phyloP scores from a whole-genome alignment of 805 yeast species.

The Metschnikowia noctiluminum region DNA sequence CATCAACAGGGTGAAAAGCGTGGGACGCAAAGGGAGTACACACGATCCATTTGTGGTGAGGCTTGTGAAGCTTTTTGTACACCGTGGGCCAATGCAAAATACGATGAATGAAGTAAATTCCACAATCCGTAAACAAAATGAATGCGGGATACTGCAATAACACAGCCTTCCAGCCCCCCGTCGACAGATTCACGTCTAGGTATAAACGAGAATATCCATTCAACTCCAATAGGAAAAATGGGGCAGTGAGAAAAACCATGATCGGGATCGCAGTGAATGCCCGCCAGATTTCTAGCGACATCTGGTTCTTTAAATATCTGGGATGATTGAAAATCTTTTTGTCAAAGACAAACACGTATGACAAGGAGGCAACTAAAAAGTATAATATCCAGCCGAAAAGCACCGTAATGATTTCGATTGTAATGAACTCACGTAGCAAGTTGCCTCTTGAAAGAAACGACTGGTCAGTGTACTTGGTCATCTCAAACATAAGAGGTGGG shows the following conservation, averaged over 20 bases:
- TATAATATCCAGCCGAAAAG: conserved; percentile 87
- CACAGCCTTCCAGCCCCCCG: conserved; percentile 67
- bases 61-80: conserved; percentile 87
- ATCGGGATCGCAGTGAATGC: conserved; percentile 81
- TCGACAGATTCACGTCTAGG: conserved; percentile 55
- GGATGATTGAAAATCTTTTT: conserved; percentile 93
- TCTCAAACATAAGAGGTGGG: conserved; percentile 60
- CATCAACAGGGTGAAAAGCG: conserved; percentile 98
- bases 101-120: conserved; percentile 88
- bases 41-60: conserved; percentile 98
- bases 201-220: conserved; percentile 82
- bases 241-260: conserved; percentile 84
- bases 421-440: conserved; percentile 62
- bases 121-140: conserved; percentile 90
- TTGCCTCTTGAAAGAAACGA: conserved; percentile 74
- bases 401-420: conserved; percentile 66
- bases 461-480: conserved; percentile 53
- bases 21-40: conserved; percentile 98
- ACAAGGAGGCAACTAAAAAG: conserved; percentile 67
- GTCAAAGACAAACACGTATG: conserved; percentile 79
- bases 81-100: conserved; percentile 90
- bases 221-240: conserved; percentile 84
- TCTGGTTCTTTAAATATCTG: conserved; percentile 89
- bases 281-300: conserved; percentile 74
- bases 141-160: conserved; percentile 69